phyloP scores from a whole-genome alignment of 2,329 filamentous ascomycete species.

The Emmonsiellopsis sp. region DNA sequence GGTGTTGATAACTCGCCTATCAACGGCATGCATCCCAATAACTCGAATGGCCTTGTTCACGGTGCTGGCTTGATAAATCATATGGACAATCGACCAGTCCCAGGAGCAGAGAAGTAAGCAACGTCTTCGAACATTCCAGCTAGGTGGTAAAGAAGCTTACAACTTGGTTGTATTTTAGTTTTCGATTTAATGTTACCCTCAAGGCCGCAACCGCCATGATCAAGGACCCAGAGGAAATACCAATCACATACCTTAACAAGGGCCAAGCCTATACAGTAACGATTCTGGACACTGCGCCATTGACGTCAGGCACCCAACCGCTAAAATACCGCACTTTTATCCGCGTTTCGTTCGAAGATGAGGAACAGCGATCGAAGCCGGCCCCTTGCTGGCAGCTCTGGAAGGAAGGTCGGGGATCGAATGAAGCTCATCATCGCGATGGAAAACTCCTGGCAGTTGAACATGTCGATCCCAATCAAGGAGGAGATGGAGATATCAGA shows the following conservation, averaged over 20 bases:
- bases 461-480: conserved; percentile 60
- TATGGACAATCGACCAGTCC: conserved; percentile 6
- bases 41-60: not conserved
- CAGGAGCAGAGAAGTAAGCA: conserved; percentile 42
- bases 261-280: conserved; percentile 87
- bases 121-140: conserved; percentile 21
- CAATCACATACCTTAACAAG: conserved; percentile 97
- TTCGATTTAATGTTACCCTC: conserved; percentile 74
- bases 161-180: not conserved
- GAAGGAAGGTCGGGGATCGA: conserved; percentile 95
- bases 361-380: conserved; percentile 79
- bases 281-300: conserved; percentile 65
- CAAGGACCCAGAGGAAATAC: conserved; percentile 67
- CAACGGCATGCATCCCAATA: conserved; percentile 6
- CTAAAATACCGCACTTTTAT: conserved; percentile 81
- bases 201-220: conserved; percentile 97
- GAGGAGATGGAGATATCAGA: conserved; percentile 48
- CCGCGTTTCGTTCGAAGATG: conserved; percentile 94
- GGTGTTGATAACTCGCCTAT: conserved; percentile 59
- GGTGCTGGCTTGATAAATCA: conserved; percentile 14
- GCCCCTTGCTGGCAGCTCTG: conserved; percentile 80
- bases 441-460: conserved; percentile 88
- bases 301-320: conserved; percentile 49
- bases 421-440: conserved; percentile 87
- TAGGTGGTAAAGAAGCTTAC: not conserved